phyloP scores from a whole-genome alignment of 179 eudicot genomes.

The Spergularia azorica region DNA sequence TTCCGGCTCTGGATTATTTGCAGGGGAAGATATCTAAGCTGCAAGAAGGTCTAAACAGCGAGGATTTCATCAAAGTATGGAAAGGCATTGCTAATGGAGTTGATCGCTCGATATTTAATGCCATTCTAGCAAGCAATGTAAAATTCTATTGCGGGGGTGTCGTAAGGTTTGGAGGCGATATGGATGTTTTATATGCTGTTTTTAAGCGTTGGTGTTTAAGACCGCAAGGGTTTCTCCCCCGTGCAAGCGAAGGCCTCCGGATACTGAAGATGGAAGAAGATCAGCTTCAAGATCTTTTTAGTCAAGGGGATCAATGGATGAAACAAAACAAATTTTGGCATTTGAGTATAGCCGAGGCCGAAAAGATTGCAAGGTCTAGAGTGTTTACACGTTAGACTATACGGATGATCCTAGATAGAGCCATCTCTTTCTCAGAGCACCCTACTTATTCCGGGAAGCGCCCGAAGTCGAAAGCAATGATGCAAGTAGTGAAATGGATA shows the following conservation, averaged over 20 bases:
- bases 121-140: constrained; percentile 54
- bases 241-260: constrained; percentile 62
- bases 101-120: constrained; percentile 58
- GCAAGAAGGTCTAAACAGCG: constrained; percentile 58
- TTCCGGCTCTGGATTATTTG: constrained; percentile 71
- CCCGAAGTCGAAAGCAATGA: not conserved
- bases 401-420: not conserved
- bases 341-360: constrained; percentile 60
- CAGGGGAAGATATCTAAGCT: constrained; percentile 66
- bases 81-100: constrained; percentile 58
- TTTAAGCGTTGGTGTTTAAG: constrained; percentile 91
- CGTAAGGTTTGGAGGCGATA: constrained; percentile 62
- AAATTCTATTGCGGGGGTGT: constrained; percentile 77
- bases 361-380: constrained; percentile 61
- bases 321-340: constrained; percentile 65
- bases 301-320: constrained; percentile 59
- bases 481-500: constrained; percentile 8
- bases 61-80: constrained; percentile 77
- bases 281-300: constrained; percentile 38
- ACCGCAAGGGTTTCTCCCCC: constrained; percentile 92
- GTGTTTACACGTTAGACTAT: constrained; percentile 27
- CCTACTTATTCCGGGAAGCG: constrained; percentile 1
- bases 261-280: constrained; percentile 62
- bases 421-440: not conserved
- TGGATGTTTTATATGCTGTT: constrained; percentile 69